phyloP scores from a whole-genome alignment of 441 rosid species.

The Mallotus repandus region DNA sequence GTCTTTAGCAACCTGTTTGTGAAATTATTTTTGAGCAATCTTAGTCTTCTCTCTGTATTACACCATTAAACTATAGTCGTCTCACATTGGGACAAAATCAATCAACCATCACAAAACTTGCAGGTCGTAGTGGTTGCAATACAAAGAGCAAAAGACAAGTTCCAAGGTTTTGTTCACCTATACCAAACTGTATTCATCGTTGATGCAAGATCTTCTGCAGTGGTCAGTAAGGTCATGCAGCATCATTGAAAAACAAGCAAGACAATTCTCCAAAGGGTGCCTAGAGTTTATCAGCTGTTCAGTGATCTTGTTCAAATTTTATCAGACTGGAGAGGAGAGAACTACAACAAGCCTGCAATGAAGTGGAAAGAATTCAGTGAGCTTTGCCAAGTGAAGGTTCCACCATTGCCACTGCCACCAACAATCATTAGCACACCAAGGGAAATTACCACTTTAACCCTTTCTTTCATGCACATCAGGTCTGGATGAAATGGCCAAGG shows the following conservation, averaged over 20 bases:
- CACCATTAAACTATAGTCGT: constrained; percentile 47
- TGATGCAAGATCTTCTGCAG: constrained; percentile 82
- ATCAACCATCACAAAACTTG: constrained; percentile 59
- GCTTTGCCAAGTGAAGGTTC: constrained; percentile 84
- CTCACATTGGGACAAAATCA: constrained; percentile 70
- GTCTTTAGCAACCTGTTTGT: constrained; percentile 47
- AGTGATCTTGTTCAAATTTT: constrained; percentile 67
- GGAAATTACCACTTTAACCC: too few relatives aligned
- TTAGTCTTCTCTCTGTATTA: too few relatives aligned
- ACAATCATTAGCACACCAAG: too few relatives aligned
- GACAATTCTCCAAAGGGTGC: constrained; percentile 79
- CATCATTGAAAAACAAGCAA: constrained; percentile 71
- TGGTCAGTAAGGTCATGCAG: constrained; percentile 69
- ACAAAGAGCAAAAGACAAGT: constrained; percentile 69
- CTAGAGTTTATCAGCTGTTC: constrained; percentile 88
- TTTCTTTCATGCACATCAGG: too few relatives aligned
- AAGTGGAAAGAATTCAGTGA: constrained; percentile 86
- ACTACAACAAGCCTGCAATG: constrained; percentile 74
- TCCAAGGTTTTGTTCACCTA: constrained; percentile 68
- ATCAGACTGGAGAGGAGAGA: constrained; percentile 83
- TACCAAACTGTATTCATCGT: constrained; percentile 82
- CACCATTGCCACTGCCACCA: constrained; percentile 33
- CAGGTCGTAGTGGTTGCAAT: constrained; percentile 52
- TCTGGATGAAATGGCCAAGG: too few relatives aligned
- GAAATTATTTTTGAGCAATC: too few relatives aligned